A percentile compares a stretch with the other conserved stretches of the same genome.
phyloP scores from a whole-genome alignment of 2,329 filamentous ascomycete species.

The Pochonia chlamydosporia region DNA sequence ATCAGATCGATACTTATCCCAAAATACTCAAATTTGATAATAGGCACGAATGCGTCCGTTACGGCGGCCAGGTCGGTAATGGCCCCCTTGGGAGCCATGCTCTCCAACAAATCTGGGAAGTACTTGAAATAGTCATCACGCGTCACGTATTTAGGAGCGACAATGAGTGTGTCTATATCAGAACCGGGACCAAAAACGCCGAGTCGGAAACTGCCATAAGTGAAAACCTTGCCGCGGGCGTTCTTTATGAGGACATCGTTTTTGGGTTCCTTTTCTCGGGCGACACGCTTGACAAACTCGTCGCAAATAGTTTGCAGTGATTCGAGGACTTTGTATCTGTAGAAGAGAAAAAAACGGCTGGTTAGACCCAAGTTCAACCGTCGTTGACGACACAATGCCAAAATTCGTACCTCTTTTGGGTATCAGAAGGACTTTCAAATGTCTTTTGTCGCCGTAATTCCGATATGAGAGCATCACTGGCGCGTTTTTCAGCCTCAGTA shows the following conservation, averaged over 20 bases:
- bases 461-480: slow-evolving; percentile 72
- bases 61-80: slow-evolving; percentile 83
- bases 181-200: slow-evolving; percentile 93
- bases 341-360: not conserved
- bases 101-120: slow-evolving; percentile 74
- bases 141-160: slow-evolving; percentile 82
- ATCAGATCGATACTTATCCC: slow-evolving; percentile 95
- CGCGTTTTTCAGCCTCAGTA: slow-evolving; percentile 67
- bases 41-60: slow-evolving; percentile 86
- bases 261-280: slow-evolving; percentile 62
- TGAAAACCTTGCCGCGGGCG: slow-evolving; percentile 88
- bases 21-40: slow-evolving; percentile 91
- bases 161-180: slow-evolving; percentile 94
- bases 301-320: slow-evolving; percentile 75
- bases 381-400: too few species aligned
- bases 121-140: slow-evolving; percentile 88
- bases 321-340: slow-evolving; percentile 64
- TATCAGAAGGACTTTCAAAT: slow-evolving; percentile 80
- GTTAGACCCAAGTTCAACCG: not conserved
- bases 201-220: slow-evolving; percentile 90
- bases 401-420: slow-evolving; percentile 75
- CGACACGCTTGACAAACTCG: slow-evolving; percentile 82
- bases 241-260: slow-evolving; percentile 73
- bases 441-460: slow-evolving; percentile 87
- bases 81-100: slow-evolving; percentile 70